These are phyloP conservation scores for Kodamaea kakaduensis DNA, from an alignment of 805 yeast genomes.

Conservation along the genomic window DNA sequence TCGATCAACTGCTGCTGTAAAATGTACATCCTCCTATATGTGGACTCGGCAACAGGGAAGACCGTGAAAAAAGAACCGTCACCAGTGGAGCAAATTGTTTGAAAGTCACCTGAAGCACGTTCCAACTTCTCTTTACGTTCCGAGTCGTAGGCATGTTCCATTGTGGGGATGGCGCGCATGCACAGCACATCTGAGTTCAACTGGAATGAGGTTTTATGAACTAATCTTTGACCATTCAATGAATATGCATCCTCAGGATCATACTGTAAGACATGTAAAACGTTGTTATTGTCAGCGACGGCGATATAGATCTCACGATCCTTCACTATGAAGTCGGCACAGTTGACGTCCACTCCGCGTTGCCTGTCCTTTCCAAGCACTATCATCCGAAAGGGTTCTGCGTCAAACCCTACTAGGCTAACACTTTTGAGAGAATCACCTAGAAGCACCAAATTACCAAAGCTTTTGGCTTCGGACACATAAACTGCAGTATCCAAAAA, in stretches of 20 bases:
- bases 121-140: constrained; percentile 21
- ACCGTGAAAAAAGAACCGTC: constrained; percentile 81
- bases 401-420: constrained; percentile 84
- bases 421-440: constrained; percentile 79
- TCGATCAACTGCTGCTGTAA: constrained; percentile 85
- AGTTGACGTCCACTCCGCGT: constrained; percentile 52
- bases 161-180: constrained; percentile 44
- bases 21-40: constrained; percentile 76
- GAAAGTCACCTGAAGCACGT: constrained; percentile 38
- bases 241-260: constrained; percentile 91
- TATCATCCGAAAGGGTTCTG: constrained; percentile 89
- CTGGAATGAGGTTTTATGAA: constrained; percentile 68
- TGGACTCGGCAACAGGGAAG: constrained; percentile 68
- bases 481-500: constrained; percentile 82
- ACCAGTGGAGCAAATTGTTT: constrained; percentile 63
- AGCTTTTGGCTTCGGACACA: constrained; percentile 73
- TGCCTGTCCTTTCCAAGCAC: constrained; percentile 70
- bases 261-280: constrained; percentile 71
- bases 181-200: constrained; percentile 58
- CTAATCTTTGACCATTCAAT: constrained; percentile 68
- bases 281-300: constrained; percentile 63
- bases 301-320: constrained; percentile 66
- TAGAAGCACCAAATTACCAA: constrained; percentile 74
- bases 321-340: constrained; percentile 72
- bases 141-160: constrained; percentile 29